phyloP scores from a whole-genome alignment of 2,329 filamentous ascomycete species.

The Calonectria pseudoturangicola region DNA sequence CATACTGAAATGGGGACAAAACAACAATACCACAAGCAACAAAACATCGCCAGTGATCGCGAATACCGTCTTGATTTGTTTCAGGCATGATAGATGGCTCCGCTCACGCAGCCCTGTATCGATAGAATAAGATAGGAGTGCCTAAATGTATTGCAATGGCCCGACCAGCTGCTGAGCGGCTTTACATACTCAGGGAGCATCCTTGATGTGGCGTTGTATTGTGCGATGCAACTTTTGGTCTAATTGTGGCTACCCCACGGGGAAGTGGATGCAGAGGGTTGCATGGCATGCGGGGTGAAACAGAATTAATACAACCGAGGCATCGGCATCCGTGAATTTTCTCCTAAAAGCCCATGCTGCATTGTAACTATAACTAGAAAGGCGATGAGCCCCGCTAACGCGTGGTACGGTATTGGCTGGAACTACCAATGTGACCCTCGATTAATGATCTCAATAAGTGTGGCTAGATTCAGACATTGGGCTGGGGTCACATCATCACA shows the following conservation, averaged over 20 bases:
- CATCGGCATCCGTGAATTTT: conserved; percentile 5
- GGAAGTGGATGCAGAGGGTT: conserved; percentile 35
- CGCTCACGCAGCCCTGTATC: background rate
- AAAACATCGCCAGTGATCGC: conserved; percentile 50
- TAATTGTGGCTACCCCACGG: conserved; percentile 35
- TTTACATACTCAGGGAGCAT: conserved; percentile 39
- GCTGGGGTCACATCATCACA: background rate
- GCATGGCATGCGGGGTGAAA: conserved; percentile 42
- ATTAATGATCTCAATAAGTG: conserved; percentile 17
- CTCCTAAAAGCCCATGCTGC: background rate
- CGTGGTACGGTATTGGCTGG: background rate
- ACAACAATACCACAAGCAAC: conserved; percentile 48
- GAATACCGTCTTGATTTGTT: conserved; percentile 44
- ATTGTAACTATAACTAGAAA: background rate
- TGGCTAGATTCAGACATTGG: background rate
- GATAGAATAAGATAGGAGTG: background rate
- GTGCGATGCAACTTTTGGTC: background rate
- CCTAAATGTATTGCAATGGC: background rate
- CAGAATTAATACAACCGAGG: conserved; percentile 44
- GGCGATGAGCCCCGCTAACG: background rate
- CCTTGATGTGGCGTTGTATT: conserved; percentile 5
- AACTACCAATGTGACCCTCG: background rate
- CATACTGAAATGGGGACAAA: conserved; percentile 50
- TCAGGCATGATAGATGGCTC: conserved; percentile 33
- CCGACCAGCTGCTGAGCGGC: conserved; percentile 7